These are phyloP conservation scores for Globisporangium perplexum DNA, from an alignment of 352 stramenopile genomes.

Conservation along the genomic window DNA sequence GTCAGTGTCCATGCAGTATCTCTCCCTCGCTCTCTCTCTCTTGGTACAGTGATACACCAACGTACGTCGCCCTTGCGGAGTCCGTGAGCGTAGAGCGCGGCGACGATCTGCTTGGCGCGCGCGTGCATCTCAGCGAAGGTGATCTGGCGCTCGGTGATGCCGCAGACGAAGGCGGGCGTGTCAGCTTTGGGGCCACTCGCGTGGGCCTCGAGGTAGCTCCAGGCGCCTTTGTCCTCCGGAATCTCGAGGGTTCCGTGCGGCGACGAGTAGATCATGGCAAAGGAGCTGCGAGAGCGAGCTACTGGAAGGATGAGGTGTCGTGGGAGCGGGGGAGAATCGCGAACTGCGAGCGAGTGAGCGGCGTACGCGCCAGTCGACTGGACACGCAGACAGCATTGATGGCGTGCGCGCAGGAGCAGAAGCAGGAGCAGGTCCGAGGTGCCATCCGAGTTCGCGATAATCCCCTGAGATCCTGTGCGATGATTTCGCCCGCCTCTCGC, in stretches of 20 bases:
- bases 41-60: conserved; percentile 8
- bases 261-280: conserved; percentile 5
- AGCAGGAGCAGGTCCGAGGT: not conserved
- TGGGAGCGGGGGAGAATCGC: not conserved
- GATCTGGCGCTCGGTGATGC: conserved; percentile 39
- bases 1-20: conserved; percentile 9
- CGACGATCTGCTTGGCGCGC: conserved; percentile 29
- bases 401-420: not conserved
- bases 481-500: not conserved
- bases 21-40: too few relatives aligned
- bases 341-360: not conserved
- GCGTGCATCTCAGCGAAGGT: conserved; percentile 43
- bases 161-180: conserved; percentile 48
- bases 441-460: not conserved
- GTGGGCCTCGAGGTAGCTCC: conserved; percentile 34
- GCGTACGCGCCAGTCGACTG: not conserved
- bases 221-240: conserved; percentile 8
- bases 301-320: not conserved
- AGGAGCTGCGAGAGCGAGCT: not conserved
- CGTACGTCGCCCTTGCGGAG: conserved; percentile 46
- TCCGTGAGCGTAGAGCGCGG: conserved; percentile 33
- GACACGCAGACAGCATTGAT: not conserved
- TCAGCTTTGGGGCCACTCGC: conserved; percentile 22
- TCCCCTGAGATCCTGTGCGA: not conserved
- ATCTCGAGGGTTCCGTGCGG: conserved; percentile 4